Conservation (phyloP, 177 flowering plant species). For the Vitis hybrid region DNA sequence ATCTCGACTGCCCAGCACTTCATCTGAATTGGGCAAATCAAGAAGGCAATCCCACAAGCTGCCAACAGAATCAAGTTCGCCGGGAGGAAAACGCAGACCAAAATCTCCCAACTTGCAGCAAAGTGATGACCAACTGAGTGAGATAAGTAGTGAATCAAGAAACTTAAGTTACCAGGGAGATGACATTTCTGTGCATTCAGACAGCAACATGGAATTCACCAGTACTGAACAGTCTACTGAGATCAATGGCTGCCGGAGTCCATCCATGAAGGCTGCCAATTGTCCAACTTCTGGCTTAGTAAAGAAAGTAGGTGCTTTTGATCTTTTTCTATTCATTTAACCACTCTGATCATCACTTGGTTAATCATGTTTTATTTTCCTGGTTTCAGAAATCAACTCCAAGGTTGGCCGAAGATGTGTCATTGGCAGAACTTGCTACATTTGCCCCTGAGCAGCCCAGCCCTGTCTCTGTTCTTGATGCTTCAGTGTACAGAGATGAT, state of each 20-base stretch:
- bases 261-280: slow-evolving; percentile 28
- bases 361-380: slow-evolving; percentile 5
- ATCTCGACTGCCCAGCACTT: slow-evolving; percentile 62
- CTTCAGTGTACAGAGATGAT: slow-evolving; percentile 34
- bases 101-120: slow-evolving; percentile 37
- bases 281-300: slow-evolving; percentile 16
- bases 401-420: slow-evolving; percentile 30
- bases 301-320: slow-evolving; percentile 30
- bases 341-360: not conserved
- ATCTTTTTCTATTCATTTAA: not conserved
- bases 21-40: slow-evolving; percentile 56
- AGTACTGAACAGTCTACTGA: slow-evolving; percentile 19
- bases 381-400: slow-evolving; percentile 32
- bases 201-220: slow-evolving; percentile 39
- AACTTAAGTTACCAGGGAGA: slow-evolving; percentile 53
- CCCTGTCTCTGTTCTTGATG: slow-evolving; percentile 69
- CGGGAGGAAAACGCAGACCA: slow-evolving; percentile 51
- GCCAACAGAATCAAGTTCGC: slow-evolving; percentile 54
- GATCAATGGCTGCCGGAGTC: slow-evolving; percentile 25
- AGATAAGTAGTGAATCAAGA: slow-evolving; percentile 53
- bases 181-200: slow-evolving; percentile 46
- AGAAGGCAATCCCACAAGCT: slow-evolving; percentile 49
- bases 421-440: slow-evolving; percentile 34
- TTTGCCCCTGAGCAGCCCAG: slow-evolving; percentile 55
- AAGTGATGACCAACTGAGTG: slow-evolving; percentile 58